A percentile compares a stretch with the other conserved stretches of the same genome.
These are phyloP conservation scores for Lactifluus subvellereus DNA, from an alignment of 768 basidiomycete genomes.

Conservation along the genomic window DNA sequence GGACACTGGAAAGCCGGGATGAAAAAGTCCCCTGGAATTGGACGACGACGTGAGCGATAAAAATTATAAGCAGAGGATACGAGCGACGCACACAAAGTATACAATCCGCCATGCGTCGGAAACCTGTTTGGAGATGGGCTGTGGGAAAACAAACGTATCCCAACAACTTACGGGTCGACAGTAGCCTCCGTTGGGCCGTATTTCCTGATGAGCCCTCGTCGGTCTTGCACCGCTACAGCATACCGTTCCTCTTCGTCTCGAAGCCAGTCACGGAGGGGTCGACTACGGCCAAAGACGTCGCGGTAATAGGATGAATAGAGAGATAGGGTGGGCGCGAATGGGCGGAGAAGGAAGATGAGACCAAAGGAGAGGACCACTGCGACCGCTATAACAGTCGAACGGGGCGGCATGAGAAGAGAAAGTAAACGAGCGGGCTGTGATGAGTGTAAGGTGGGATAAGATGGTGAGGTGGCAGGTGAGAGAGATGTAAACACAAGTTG, in stretches of 20 bases:
- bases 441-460: too few species aligned
- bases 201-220: constrained; percentile 5
- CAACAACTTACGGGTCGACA: constrained; percentile 1
- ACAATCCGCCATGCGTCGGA: background rate
- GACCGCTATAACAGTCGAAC: background rate
- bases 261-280: constrained; percentile 1
- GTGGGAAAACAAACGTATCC: background rate
- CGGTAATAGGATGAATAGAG: background rate
- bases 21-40: constrained; percentile 43
- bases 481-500: background rate
- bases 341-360: background rate
- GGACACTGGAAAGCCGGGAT: constrained; percentile 46
- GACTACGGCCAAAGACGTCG: background rate
- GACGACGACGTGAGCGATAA: too few species aligned
- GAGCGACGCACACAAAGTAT: constrained; percentile 6
- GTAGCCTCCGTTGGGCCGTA: background rate
- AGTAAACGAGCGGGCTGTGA: background rate
- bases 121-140: background rate
- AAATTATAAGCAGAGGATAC: background rate
- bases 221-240: background rate
- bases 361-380: background rate
- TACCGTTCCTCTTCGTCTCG: constrained; percentile 6
- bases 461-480: background rate
- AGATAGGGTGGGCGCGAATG: background rate
- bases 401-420: background rate